phyloP scores from a whole-genome alignment of 495 filamentous ascomycete genomes.

The Aspergillus avenaceus region DNA sequence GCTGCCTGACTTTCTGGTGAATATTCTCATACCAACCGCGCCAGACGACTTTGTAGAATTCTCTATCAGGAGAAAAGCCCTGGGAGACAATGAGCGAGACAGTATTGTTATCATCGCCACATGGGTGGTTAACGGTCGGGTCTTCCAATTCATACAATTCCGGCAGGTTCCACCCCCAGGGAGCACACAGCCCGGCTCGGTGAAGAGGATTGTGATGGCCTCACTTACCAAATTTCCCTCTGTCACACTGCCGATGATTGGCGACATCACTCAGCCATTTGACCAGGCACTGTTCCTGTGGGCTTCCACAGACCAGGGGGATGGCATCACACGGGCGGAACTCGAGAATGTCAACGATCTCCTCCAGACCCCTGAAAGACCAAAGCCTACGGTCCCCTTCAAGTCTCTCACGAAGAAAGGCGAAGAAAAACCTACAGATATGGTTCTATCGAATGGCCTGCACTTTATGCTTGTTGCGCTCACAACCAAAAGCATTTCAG shows the following conservation, averaged over 20 bases:
- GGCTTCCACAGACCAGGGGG: constrained; percentile 20
- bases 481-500: constrained; percentile 3
- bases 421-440: constrained; percentile 2
- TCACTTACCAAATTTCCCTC: constrained; percentile 27
- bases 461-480: constrained; percentile 26
- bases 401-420: constrained; percentile 1
- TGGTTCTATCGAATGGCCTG: constrained; percentile 21
- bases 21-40: neutral
- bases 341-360: constrained; percentile 13
- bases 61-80: neutral
- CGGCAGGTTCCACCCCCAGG: neutral
- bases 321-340: constrained; percentile 9
- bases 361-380: constrained; percentile 5
- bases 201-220: neutral
- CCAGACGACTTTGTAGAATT: neutral
- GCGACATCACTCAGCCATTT: constrained; percentile 31
- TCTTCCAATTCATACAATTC: constrained; percentile 1
- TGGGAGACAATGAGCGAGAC: neutral
- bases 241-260: constrained; percentile 35
- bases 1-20: neutral
- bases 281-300: constrained; percentile 37
- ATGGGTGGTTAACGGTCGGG: neutral
- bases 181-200: neutral
- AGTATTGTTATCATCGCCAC: constrained; percentile 1
- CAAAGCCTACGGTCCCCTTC: constrained; percentile 3